These are phyloP conservation scores for Nigrospora oryzae DNA, from an alignment of 2,329 filamentous ascomycete genomes.

Conservation along the genomic window DNA sequence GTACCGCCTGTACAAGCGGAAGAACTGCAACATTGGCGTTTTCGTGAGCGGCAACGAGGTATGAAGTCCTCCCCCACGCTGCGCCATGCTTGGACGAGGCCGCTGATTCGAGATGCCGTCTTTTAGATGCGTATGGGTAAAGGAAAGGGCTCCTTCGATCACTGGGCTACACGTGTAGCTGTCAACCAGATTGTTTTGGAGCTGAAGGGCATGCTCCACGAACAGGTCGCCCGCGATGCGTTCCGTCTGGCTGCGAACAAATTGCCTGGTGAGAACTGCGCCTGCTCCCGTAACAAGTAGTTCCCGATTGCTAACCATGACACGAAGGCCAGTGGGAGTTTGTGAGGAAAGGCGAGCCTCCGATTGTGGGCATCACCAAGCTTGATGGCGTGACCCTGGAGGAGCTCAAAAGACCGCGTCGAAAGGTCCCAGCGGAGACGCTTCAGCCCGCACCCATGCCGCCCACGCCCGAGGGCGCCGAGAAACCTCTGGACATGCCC, in stretches of 20 bases:
- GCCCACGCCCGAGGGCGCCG: neutral
- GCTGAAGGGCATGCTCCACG: constrained; percentile 83
- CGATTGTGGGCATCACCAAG: constrained; percentile 89
- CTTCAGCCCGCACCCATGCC: constrained; percentile 6
- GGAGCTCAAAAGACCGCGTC: constrained; percentile 72
- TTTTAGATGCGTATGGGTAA: constrained; percentile 89
- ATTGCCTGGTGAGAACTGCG: constrained; percentile 66
- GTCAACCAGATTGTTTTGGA: constrained; percentile 92
- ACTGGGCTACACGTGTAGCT: constrained; percentile 85
- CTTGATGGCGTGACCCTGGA: constrained; percentile 76
- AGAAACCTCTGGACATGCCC: neutral
- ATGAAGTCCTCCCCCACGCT: constrained; percentile 13
- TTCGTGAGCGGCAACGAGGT: constrained; percentile 93
- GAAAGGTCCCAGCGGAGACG: constrained; percentile 45
- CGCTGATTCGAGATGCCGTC: neutral
- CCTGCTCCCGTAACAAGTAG: no score
- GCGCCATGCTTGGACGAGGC: neutral
- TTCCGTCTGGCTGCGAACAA: constrained; percentile 93
- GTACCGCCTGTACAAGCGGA: constrained; percentile 85
- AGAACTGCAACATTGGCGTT: constrained; percentile 88
- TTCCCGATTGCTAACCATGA: neutral
- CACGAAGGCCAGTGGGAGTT: constrained; percentile 74
- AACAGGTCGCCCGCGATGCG: constrained; percentile 88
- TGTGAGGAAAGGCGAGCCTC: constrained; percentile 82
- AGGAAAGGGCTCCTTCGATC: constrained; percentile 94